phyloP scores from a whole-genome alignment of 768 basidiomycete species.

The Steccherinum ochraceum region DNA sequence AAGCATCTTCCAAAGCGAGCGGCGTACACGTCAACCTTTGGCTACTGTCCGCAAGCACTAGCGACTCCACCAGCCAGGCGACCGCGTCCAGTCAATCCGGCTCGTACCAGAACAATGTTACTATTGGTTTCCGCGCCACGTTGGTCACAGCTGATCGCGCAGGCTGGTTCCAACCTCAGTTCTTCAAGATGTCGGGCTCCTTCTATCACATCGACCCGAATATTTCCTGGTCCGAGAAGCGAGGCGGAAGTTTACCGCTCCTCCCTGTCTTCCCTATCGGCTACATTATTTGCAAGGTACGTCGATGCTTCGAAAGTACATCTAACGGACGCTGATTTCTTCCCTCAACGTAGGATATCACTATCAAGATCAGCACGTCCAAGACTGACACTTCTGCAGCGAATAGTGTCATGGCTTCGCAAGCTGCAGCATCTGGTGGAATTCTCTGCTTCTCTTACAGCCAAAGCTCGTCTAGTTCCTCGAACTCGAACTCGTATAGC shows the following conservation, averaged over 20 bases:
- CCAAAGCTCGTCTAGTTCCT: background rate
- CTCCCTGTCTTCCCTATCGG: background rate
- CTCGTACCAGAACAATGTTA: background rate
- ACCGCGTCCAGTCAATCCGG: background rate
- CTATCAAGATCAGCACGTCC: background rate
- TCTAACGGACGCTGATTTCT: background rate
- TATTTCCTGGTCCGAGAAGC: background rate
- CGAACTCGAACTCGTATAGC: background rate
- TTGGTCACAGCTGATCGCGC: slow-evolving; percentile 4
- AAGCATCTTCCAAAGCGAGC: background rate
- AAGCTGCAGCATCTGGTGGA: background rate
- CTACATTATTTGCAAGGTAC: background rate
- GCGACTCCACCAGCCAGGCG: background rate
- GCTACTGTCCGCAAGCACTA: background rate
- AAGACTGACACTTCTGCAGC: background rate
- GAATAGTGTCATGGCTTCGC: background rate
- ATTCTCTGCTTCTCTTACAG: background rate
- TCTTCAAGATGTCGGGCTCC: slow-evolving; percentile 3
- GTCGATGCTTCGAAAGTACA: background rate
- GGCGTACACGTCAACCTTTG: background rate
- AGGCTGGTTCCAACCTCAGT: slow-evolving; percentile 8
- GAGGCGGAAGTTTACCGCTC: background rate
- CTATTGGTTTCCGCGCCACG: background rate
- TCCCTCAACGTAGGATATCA: background rate
- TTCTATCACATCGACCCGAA: background rate